Evolutionary conservation across 176 grass and related monocot genomes (phyloP).

Genomic region (Triticum urartu): DNA sequence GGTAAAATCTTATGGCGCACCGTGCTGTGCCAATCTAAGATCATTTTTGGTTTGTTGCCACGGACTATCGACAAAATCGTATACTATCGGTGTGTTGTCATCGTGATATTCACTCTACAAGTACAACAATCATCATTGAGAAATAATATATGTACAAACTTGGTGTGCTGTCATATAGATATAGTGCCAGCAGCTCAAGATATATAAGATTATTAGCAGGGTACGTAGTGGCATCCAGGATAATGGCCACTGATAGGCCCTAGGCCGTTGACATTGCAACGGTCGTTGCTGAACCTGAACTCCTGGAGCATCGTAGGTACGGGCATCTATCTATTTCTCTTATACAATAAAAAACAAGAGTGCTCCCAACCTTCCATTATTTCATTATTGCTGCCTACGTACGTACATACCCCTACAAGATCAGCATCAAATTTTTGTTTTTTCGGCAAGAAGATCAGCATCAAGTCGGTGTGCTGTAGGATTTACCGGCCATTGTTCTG

Average conservation of each 20-base stretch:
- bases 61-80: background rate
- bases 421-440: too few relatives aligned
- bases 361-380: background rate
- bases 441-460: background rate
- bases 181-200: background rate
- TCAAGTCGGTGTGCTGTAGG: background rate
- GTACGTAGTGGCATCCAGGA: constrained; percentile 16
- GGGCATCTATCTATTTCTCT: background rate
- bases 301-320: background rate
- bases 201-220: background rate
- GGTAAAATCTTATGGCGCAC: too few relatives aligned
- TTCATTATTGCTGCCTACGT: too few relatives aligned
- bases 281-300: background rate
- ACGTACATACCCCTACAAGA: too few relatives aligned
- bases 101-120: background rate
- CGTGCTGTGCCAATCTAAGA: too few relatives aligned
- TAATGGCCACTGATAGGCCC: background rate
- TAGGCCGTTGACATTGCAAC: constrained; percentile 29
- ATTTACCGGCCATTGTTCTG: background rate
- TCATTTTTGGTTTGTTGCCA: too few relatives aligned
- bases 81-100: too few relatives aligned
- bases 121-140: background rate
- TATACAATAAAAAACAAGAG: background rate
- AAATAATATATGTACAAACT: background rate
- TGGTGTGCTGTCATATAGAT: background rate